phyloP scores from a whole-genome alignment of 1,284 basidiomycete species.

The Boletellus dicymbophilus region DNA sequence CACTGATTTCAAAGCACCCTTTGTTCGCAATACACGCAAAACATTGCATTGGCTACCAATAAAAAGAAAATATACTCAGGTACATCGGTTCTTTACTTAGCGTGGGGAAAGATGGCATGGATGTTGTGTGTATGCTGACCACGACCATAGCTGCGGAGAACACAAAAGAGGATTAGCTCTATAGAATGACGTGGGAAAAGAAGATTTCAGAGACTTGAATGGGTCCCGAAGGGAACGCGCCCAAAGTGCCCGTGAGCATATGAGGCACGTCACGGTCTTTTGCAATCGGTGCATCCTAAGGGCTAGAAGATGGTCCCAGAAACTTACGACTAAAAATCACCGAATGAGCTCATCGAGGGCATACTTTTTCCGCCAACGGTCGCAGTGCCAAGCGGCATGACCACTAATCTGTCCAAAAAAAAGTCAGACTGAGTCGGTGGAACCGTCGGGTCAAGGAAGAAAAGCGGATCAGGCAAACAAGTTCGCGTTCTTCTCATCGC shows the following conservation, averaged over 20 bases:
- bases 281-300: constrained; percentile 53
- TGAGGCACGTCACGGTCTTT: constrained; percentile 60
- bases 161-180: constrained; percentile 17
- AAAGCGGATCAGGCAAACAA: constrained; percentile 37
- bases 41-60: constrained; percentile 10
- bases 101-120: neutral
- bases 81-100: constrained; percentile 17
- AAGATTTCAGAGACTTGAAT: constrained; percentile 73
- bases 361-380: neutral
- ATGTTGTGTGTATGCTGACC: too few species aligned
- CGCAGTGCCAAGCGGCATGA: neutral
- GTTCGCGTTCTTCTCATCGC: constrained; percentile 55
- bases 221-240: constrained; percentile 64
- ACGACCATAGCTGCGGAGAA: constrained; percentile 3
- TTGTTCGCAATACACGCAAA: constrained; percentile 2
- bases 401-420: neutral
- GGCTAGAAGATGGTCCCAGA: neutral
- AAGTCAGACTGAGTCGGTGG: constrained; percentile 8
- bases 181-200: constrained; percentile 1
- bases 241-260: too few species aligned
- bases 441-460: neutral
- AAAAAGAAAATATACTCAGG: constrained; percentile 11
- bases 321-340: constrained; percentile 17
- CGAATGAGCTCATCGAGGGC: neutral
- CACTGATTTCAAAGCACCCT: neutral